Evolutionary conservation across 2,329 filamentous ascomycete genomes (phyloP).

Genomic region (Ceratocystis destructans): DNA sequence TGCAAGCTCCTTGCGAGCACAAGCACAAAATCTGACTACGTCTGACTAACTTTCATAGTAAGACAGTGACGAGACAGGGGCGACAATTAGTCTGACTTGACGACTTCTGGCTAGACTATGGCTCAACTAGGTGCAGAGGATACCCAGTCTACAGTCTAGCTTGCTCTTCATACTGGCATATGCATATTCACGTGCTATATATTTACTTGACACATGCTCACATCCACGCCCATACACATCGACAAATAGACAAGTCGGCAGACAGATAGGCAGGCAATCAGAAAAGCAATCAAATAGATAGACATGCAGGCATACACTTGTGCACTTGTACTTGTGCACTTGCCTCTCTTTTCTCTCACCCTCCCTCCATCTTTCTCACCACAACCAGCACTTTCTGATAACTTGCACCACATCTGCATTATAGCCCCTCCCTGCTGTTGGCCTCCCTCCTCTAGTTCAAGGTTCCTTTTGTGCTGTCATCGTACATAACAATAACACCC

Average conservation of each 20-base stretch:
- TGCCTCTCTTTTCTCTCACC: too few relatives aligned
- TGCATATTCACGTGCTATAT: neutral
- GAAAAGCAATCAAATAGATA: too few relatives aligned
- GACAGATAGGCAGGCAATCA: neutral
- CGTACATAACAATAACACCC: neutral
- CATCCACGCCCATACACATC: neutral
- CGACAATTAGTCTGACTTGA: neutral
- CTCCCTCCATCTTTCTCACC: too few relatives aligned
- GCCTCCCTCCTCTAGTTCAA: too few relatives aligned
- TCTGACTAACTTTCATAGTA: neutral
- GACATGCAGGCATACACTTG: too few relatives aligned
- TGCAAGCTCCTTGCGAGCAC: neutral
- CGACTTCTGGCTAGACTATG: neutral
- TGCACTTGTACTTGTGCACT: too few relatives aligned
- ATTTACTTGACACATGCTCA: neutral
- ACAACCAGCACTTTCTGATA: too few relatives aligned
- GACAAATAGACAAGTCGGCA: neutral
- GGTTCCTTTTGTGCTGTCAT: neutral
- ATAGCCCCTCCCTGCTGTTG: too few relatives aligned
- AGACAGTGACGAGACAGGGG: constrained; percentile 1
- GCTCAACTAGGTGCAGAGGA: neutral
- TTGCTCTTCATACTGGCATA: neutral
- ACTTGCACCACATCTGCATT: too few relatives aligned
- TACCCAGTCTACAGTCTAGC: neutral
- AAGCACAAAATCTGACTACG: neutral